Conservation (phyloP, 1,284 basidiomycete genomes). For the Microbotryum silenes-acaulis region DNA sequence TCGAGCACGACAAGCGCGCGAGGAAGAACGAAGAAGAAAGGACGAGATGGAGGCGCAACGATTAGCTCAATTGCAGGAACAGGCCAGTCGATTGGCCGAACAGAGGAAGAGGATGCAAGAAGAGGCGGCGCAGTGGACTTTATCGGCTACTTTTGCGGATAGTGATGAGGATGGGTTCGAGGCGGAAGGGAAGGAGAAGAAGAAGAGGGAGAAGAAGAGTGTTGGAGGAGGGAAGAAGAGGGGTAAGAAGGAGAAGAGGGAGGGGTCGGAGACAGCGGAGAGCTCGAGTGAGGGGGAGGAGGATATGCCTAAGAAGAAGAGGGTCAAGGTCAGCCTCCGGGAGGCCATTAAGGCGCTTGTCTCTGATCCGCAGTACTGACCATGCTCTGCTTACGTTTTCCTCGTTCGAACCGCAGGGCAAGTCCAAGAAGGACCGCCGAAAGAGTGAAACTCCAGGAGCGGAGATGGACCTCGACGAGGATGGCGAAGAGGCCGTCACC, state of each 20-base stretch:
- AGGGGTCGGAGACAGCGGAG: conserved; percentile 48
- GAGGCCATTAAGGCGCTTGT: background rate
- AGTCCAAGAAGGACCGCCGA: conserved; percentile 13
- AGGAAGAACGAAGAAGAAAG: conserved; percentile 49
- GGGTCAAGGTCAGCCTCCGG: conserved; percentile 28
- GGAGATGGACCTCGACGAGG: conserved; percentile 26
- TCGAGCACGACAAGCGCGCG: conserved; percentile 44
- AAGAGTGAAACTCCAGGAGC: conserved; percentile 4
- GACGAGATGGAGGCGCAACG: conserved; percentile 57
- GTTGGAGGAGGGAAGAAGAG: conserved; percentile 28
- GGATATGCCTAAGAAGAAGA: conserved; percentile 29
- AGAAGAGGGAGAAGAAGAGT: conserved; percentile 41
- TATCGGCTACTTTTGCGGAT: conserved; percentile 51
- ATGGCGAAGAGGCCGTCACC: conserved; percentile 27
- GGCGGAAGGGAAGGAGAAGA: conserved; percentile 55
- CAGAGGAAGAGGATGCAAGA: conserved; percentile 65
- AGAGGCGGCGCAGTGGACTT: conserved; percentile 58
- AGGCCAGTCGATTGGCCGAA: conserved; percentile 64
- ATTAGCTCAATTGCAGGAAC: conserved; percentile 52
- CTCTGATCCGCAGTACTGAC: background rate
- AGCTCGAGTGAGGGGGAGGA: conserved; percentile 58
- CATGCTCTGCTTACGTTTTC: background rate
- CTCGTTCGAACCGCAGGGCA: background rate
- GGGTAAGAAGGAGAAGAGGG: conserved; percentile 47
- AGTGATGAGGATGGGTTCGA: conserved; percentile 61